Evolutionary conservation across 2,329 filamentous ascomycete species (phyloP), one percentile per base, ranked within the genome.

Genomic region (Aspergillus arachidicola): DNA sequence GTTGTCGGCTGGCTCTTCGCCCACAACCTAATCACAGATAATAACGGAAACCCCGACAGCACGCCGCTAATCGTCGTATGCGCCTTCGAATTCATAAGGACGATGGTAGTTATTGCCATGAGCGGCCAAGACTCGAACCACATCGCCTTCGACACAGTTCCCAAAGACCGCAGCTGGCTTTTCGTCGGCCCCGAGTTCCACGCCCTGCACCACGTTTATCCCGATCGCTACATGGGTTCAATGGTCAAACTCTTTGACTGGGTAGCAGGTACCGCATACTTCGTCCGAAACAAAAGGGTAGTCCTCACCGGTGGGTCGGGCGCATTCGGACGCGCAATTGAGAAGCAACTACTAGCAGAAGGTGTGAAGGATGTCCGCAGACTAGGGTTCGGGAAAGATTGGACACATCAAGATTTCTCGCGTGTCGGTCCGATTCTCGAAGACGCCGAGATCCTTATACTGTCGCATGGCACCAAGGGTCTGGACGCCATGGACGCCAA

Each of bases 221-320:
- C 67, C 4, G 66, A 69, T 19, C 62, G 59, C 4, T 69, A 69
- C 36, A 66, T 69, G 51, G 53, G 67, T 11, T 69, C 67, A 2
- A 62, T 68, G 38, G 56, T 68, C 30, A 68, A 67, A 43, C 9
- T 67, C 4, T 69, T 69, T 14, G 67, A 69, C 61, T 69, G 67
- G 67, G 32, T 67, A 12, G 62, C 58, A 12, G 67, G 67, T 1
- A 69, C 67, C 9, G 66, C 67, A 10, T 69, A 60, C 58, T 67
- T 65, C 3, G 41, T 69, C 11, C 61, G 64, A 10, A 48, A 57
- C 9, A 69, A 68, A 36, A 48, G 30, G 4, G 54, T 68, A 6
- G 59, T 58, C 19, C 57, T 69, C 3, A 66, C 66, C 10, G 67
- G 63, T 0, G 66, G 55, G 1, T 62, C 56, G 0, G 66, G 67